phyloP scores from a whole-genome alignment of 1,139 yeast genomes.

The Pichia terricola region DNA sequence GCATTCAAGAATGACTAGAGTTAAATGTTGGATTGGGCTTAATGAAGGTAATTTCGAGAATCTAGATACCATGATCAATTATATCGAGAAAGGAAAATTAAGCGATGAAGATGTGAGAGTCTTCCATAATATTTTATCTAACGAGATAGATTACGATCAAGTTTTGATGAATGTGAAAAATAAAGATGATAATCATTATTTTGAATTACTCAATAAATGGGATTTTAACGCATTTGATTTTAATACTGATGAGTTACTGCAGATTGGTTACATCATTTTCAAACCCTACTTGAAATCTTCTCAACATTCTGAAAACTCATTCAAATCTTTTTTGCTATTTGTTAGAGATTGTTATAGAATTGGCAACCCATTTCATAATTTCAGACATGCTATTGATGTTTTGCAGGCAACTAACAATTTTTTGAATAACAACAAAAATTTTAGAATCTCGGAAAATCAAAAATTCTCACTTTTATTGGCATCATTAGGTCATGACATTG shows the following conservation, averaged over 20 bases:
- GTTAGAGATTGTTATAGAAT: conserved; percentile 70
- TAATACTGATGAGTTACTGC: conserved; percentile 56
- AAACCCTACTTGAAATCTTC: conserved; percentile 22
- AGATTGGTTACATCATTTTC: conserved; percentile 45
- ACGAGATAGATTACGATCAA: not conserved
- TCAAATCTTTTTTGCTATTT: conserved; percentile 39
- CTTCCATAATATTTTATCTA: conserved; percentile 5
- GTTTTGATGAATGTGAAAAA: not conserved
- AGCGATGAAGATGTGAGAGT: conserved; percentile 1
- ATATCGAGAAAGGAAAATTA: conserved; percentile 22
- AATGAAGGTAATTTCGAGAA: conserved; percentile 30
- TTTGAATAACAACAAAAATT: conserved; percentile 24
- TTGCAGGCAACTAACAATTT: conserved; percentile 79
- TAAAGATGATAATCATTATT: conserved; percentile 17
- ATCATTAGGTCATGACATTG: conserved; percentile 91
- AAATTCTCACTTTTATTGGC: conserved; percentile 51
- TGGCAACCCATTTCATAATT: conserved; percentile 88
- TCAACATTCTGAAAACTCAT: not conserved
- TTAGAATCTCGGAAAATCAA: conserved; percentile 3
- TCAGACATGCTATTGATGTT: conserved; percentile 92
- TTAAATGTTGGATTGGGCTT: conserved; percentile 49
- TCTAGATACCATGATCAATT: conserved; percentile 19
- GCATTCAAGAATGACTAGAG: conserved; percentile 32
- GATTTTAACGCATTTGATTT: conserved; percentile 64
- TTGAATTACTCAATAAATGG: conserved; percentile 29